Percentiles rank a stretch among this genome's conserved stretches.
These are phyloP conservation scores for Trametes sanguinea DNA, from an alignment of 768 basidiomycete species.

Conservation along the genomic window DNA sequence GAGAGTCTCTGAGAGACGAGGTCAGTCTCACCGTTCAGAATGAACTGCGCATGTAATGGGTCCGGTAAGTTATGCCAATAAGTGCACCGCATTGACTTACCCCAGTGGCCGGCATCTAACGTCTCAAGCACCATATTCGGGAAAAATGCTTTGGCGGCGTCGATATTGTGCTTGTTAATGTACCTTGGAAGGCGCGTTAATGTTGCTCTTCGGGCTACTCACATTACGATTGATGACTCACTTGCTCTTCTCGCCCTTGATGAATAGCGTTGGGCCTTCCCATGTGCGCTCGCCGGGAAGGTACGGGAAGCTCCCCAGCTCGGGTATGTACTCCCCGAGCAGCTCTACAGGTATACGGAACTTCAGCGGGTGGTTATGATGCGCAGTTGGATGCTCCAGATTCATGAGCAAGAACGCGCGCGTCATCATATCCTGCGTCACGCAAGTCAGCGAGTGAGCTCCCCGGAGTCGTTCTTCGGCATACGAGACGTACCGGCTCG, in stretches of 20 bases:
- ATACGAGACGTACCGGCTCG: conserved; percentile 54
- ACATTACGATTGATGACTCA: conserved; percentile 33
- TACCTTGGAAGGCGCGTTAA: conserved; percentile 49
- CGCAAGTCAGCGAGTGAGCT: background rate
- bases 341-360: conserved; percentile 78
- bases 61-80: background rate
- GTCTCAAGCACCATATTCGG: conserved; percentile 62
- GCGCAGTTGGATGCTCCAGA: conserved; percentile 45
- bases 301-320: conserved; percentile 83
- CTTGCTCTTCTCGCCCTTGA: conserved; percentile 81
- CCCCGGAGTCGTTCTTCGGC: no score
- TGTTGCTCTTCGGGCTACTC: no score
- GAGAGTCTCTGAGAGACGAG: background rate
- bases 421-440: conserved; percentile 61
- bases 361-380: conserved; percentile 41
- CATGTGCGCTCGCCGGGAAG: conserved; percentile 52
- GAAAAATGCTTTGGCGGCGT: conserved; percentile 67
- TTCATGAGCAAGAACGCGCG: conserved; percentile 90
- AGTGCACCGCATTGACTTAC: conserved; percentile 42
- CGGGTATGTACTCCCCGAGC: conserved; percentile 57
- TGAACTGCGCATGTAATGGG: conserved; percentile 54
- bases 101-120: conserved; percentile 87
- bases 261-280: conserved; percentile 64
- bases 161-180: conserved; percentile 72
- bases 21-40: conserved; percentile 59